Conservation (phyloP, 2,329 filamentous ascomycete species). For the Pezicula neosporulosa region DNA sequence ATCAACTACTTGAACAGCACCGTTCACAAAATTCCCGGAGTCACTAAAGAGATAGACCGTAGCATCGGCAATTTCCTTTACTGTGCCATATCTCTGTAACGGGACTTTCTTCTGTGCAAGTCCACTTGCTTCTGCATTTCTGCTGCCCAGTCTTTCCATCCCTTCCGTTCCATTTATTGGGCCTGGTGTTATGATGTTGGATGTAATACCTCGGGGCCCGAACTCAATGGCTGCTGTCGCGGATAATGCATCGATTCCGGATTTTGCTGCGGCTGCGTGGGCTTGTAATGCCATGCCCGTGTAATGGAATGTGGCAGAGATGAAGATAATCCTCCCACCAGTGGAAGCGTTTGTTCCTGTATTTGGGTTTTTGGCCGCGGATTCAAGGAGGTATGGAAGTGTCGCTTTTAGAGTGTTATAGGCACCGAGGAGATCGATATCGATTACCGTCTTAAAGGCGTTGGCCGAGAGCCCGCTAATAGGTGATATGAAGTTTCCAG, state of each 20-base stretch:
- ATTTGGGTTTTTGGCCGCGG: constrained; percentile 57
- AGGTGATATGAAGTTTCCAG: constrained; percentile 91
- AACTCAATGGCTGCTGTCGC: constrained; percentile 82
- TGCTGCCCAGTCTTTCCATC: constrained; percentile 55
- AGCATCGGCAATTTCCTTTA: constrained; percentile 88
- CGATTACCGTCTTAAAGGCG: constrained; percentile 92
- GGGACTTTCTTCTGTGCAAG: constrained; percentile 52
- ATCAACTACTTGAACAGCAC: constrained; percentile 74
- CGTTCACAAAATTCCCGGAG: constrained; percentile 82
- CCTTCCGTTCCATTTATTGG: constrained; percentile 84
- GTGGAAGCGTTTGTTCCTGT: constrained; percentile 55
- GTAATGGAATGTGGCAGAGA: constrained; percentile 91
- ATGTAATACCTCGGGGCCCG: constrained; percentile 80
- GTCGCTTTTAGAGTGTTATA: constrained; percentile 96
- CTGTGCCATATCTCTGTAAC: constrained; percentile 69
- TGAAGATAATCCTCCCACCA: constrained; percentile 82
- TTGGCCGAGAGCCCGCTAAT: constrained; percentile 80
- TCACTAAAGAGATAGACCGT: constrained; percentile 88
- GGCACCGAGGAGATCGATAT: constrained; percentile 91
- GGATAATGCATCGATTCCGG: constrained; percentile 82
- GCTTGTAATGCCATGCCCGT: constrained; percentile 80
- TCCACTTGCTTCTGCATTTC: constrained; percentile 15
- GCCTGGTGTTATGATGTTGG: constrained; percentile 86
- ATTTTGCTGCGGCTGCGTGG: constrained; percentile 90
- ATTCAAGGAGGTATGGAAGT: constrained; percentile 74